A percentile compares a stretch with the other conserved stretches of the same genome.
Conservation (phyloP, 495 filamentous ascomycete species). For the Aspergillus mulundensis region DNA sequence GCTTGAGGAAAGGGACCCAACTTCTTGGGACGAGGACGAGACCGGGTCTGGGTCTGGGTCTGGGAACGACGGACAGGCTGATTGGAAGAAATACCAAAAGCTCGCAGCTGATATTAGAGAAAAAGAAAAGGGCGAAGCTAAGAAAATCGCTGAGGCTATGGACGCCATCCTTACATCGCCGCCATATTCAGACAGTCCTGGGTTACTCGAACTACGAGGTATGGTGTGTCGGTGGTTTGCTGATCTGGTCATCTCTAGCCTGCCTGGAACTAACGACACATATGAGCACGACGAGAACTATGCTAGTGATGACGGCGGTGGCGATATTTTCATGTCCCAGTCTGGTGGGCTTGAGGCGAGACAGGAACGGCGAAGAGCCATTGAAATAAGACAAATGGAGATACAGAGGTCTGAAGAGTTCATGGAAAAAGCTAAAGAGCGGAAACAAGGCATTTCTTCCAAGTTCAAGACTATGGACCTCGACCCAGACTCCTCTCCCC, state of each 20-base stretch:
- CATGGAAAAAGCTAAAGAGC: constrained; percentile 33
- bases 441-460: constrained; percentile 32
- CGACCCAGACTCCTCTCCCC: constrained; percentile 16
- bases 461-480: constrained; percentile 33
- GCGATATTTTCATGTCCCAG: constrained; percentile 14
- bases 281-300: constrained; percentile 12
- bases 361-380: constrained; percentile 31
- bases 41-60: constrained; percentile 18
- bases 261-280: constrained; percentile 14
- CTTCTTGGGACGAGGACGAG: constrained; percentile 32
- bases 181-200: constrained; percentile 57
- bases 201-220: constrained; percentile 57
- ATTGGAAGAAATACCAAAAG: constrained; percentile 13
- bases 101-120: constrained; percentile 25
- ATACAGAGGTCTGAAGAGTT: constrained; percentile 30
- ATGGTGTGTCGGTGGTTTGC: constrained; percentile 66
- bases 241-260: constrained; percentile 48
- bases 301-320: constrained; percentile 17
- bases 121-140: constrained; percentile 42
- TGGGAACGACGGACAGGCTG: constrained; percentile 5
- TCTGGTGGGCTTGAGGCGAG: constrained; percentile 25
- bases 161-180: constrained; percentile 58
- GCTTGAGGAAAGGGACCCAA: constrained; percentile 18
- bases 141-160: constrained; percentile 58
- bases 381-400: constrained; percentile 31